A percentile compares a stretch with the other conserved stretches of the same genome.
These are phyloP conservation scores for Yamadazyma blattariae DNA, from an alignment of 1,139 yeast genomes.

Conservation along the genomic window DNA sequence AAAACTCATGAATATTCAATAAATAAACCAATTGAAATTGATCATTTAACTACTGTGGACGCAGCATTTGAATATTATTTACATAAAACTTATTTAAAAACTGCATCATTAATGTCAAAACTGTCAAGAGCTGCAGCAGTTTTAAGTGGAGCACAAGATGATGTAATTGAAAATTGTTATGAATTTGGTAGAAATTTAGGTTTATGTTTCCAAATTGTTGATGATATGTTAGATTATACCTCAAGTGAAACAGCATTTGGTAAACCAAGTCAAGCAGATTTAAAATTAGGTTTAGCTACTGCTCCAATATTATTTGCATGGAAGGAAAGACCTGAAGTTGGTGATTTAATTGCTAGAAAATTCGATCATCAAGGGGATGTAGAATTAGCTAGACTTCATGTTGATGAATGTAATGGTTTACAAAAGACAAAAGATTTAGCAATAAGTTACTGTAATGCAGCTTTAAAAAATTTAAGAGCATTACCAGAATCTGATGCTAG, in stretches of 20 bases:
- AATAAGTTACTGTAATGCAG: constrained; percentile 69
- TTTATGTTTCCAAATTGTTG: constrained; percentile 92
- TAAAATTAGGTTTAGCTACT: constrained; percentile 91
- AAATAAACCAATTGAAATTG: constrained; percentile 33
- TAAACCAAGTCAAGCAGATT: constrained; percentile 94
- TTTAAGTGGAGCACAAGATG: constrained; percentile 76
- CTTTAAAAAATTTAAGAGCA: constrained; percentile 64
- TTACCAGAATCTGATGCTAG: constrained; percentile 90
- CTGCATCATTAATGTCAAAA: constrained; percentile 95
- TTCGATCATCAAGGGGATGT: constrained; percentile 82
- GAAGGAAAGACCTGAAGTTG: constrained; percentile 82
- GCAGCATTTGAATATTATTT: constrained; percentile 93
- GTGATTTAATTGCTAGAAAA: constrained; percentile 78
- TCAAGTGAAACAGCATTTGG: constrained; percentile 81
- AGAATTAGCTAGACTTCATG: constrained; percentile 72
- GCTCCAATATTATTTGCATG: constrained; percentile 96
- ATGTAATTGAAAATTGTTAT: constrained; percentile 79
- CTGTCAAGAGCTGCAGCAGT: constrained; percentile 93
- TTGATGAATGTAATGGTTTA: constrained; percentile 69
- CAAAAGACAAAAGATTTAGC: constrained; percentile 78
- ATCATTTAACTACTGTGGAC: constrained; percentile 68
- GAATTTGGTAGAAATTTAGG: constrained; percentile 93
- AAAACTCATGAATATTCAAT: constrained; percentile 61
- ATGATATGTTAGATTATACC: constrained; percentile 93
- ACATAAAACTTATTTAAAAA: constrained; percentile 91